Evolutionary conservation across 73 alveolate species (phyloP), one percentile per base, ranked within the genome.

Genomic region (Strombidium stylifer): DNA sequence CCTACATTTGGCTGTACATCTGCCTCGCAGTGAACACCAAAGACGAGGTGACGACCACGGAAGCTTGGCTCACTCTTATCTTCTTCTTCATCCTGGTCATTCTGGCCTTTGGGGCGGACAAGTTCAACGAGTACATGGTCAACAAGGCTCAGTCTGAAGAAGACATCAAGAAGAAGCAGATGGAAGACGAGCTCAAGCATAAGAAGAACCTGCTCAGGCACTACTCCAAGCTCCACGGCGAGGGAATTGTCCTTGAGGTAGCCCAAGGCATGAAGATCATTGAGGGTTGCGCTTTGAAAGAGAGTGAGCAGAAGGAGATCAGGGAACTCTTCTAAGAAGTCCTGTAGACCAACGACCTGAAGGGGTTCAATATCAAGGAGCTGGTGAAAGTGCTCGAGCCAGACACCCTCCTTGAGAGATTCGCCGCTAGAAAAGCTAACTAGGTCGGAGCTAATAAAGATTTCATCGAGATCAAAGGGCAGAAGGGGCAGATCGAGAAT

Each of bases 1-100:
- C 92, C 39, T 82, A 82, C 65, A 26, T 82, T 26, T 82, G 92
- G 92, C 69, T 73, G 64, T 67, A 73, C 35, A 47, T 82, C 48
- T 45, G 49, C 5, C 61, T 69, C 16, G 59, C 52, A 59, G n/a
- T 50, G 27, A 51, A 71, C 72, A 61, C 86, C 0, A 24, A 21
- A 14, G 57, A 65, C 14, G 46, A 25, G 15, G 37, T 65, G 45
- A 79, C 61, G 52, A 62, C 32, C 59, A 39, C 53, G 12, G 57
- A 42, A 54, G 86, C 79, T 0, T 44, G 53, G 32, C n/a, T 81
- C 36, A 81, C 91, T 0, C 52, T 81, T 50, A 8, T 65, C 27
- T 69, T 72, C 55, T 81, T 71, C 52, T 73, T 73, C 56, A 28
- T 81, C 6, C 79, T 81, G 19, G 67, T 61, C 21, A 14, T 51